phyloP scores from a whole-genome alignment of 805 yeast genomes.

The Wickerhamomyces queroliae region DNA sequence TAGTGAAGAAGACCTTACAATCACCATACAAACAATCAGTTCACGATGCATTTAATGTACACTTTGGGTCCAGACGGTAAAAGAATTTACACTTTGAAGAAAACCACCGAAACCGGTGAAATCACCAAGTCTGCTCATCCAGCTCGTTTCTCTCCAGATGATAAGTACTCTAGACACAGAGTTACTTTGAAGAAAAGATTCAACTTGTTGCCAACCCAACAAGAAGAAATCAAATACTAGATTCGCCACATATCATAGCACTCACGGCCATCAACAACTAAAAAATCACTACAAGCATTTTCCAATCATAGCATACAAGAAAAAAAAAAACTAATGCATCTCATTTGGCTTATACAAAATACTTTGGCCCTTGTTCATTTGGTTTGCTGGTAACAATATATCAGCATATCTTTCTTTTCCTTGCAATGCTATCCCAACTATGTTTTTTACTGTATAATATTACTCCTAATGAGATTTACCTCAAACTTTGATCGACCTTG shows the following conservation, averaged over 20 bases:
- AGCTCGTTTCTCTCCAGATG: constrained; percentile 99
- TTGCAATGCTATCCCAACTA: too few relatives aligned
- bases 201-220: constrained; percentile 81
- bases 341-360: too few relatives aligned
- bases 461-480: too few relatives aligned
- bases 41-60: constrained; percentile 96
- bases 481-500: too few relatives aligned
- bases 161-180: constrained; percentile 98
- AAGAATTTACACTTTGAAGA: constrained; percentile 88
- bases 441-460: too few relatives aligned
- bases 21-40: background rate
- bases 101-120: constrained; percentile 77
- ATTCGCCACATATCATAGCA: background rate
- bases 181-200: constrained; percentile 95
- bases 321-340: too few relatives aligned
- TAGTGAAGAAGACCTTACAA: background rate
- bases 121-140: constrained; percentile 99
- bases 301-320: background rate
- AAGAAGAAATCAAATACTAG: constrained; percentile 19
- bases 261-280: background rate
- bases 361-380: background rate
- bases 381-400: too few relatives aligned
- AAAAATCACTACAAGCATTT: background rate
- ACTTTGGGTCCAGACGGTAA: constrained; percentile 92
- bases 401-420: too few relatives aligned